Base-by-base conservation (phyloP, 2,329 filamentous ascomycete species). In the Colletotrichum australisinense region DNA sequence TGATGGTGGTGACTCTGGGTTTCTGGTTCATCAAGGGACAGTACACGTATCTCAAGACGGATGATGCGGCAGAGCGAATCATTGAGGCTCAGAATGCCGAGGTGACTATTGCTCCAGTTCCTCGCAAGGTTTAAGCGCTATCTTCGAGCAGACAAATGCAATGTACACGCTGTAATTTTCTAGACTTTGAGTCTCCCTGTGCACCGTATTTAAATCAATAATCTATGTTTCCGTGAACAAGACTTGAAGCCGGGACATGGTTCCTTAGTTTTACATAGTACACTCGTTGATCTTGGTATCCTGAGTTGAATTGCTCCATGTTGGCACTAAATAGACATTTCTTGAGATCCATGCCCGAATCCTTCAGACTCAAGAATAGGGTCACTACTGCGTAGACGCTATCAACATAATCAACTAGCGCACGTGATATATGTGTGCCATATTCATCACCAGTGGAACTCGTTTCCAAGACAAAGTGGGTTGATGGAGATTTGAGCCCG, bases 21-120 rank as follows among this genome's bases (percentile, higher is more conserved):
- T 89, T 89, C 73, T 90, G 88, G 87, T 79, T 88, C 49, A 64
- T 87, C 52, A 83, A 84, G 76, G 88, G 88, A 1, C 82, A 82
- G 5, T 76, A 78, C 28, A 83, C 59, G 79, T 86, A 80, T 75
- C 76, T 22, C 80, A 26, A 35, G n/a, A 66, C 63, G 16, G 28
- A 38, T 19, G 49, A 53, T 52, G 55, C 65, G 46, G 19, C 55
- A 7, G 62, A 66, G 14, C 62, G 62, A 12, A 64, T 66, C 28
- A 35, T 59, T 16, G 60, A 70, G 67, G 67, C 67, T 22, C 62
- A 64, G 30, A 46, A 53, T 55, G 38, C 60, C 52, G 67, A 70
- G 57, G 63, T 70, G 26, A 5, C 1, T 30, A 55, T n/a, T n/a
- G 7, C 42, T 49, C 19, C 42, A 3, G 19, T 49, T 49, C 42